phyloP scores from a whole-genome alignment of 768 basidiomycete genomes.

The Kwoniella europaea region DNA sequence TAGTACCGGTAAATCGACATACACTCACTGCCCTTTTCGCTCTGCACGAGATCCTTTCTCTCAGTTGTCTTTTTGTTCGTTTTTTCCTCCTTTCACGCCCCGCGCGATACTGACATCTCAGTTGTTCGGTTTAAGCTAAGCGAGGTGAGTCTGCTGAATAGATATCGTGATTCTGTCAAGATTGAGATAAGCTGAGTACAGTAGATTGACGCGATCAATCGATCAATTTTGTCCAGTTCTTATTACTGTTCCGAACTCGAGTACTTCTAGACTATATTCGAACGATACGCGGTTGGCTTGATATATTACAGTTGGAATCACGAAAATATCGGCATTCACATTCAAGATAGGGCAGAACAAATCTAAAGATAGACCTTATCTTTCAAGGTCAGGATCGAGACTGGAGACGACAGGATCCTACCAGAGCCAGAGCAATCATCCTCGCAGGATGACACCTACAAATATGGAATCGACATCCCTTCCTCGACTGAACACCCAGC shows the following conservation, averaged over 20 bases:
- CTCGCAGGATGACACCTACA: neutral
- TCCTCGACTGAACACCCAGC: conserved; percentile 4
- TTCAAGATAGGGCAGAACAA: neutral
- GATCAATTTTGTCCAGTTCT: no score
- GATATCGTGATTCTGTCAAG: neutral
- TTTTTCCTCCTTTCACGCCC: neutral
- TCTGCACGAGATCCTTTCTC: neutral
- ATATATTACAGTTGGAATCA: no score
- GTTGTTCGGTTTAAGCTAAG: neutral
- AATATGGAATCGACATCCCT: neutral
- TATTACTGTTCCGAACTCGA: no score
- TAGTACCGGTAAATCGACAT: neutral
- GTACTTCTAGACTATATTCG: no score
- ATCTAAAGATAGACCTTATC: neutral
- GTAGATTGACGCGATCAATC: no score
- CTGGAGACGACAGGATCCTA: neutral
- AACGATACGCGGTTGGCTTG: no score
- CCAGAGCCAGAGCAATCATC: neutral
- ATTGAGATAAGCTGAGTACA: no score
- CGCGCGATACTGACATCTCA: neutral
- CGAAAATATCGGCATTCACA: neutral
- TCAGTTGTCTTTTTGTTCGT: neutral
- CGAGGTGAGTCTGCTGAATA: neutral
- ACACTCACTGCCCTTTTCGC: neutral
- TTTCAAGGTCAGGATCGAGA: neutral